Percentiles rank a stretch among this genome's conserved stretches.
These are phyloP conservation scores for Protostelium mycophagum DNA, from an alignment of 78 protist species.

Conservation along the genomic window DNA sequence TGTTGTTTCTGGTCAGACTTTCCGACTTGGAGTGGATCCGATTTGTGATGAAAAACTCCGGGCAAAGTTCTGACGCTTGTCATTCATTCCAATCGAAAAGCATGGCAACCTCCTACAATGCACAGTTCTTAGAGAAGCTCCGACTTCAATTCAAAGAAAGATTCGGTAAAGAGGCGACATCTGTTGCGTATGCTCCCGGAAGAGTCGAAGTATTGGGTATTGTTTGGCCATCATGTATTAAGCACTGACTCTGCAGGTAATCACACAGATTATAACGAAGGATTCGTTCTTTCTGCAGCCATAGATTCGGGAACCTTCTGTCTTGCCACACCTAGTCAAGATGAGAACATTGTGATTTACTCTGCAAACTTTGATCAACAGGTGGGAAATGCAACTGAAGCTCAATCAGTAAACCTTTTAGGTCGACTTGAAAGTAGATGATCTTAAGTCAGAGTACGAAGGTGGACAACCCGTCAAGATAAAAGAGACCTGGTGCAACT, in stretches of 20 bases:
- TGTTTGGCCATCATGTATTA: neutral
- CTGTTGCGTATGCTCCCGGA: neutral
- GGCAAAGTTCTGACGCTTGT: too few relatives aligned
- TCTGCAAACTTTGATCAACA: neutral
- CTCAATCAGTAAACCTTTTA: neutral
- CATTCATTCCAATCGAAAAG: too few relatives aligned
- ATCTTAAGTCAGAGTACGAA: neutral
- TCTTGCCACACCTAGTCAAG: neutral
- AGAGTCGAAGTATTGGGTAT: neutral
- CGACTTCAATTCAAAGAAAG: neutral
- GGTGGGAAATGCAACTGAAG: neutral
- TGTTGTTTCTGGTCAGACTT: too few relatives aligned
- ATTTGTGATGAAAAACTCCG: too few relatives aligned
- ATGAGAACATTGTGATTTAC: neutral
- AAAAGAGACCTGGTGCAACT: neutral
- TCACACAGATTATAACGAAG: neutral
- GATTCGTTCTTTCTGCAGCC: neutral
- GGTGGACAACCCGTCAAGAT: neutral
- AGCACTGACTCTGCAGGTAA: neutral
- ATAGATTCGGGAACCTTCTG: neutral
- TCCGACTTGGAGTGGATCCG: too few relatives aligned
- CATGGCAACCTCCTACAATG: neutral
- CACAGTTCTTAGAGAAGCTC: neutral
- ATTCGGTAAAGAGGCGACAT: neutral
- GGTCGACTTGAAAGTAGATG: neutral